These are phyloP conservation scores for Trichaptum fuscoviolaceum DNA, from an alignment of 768 basidiomycete species.

Conservation along the genomic window DNA sequence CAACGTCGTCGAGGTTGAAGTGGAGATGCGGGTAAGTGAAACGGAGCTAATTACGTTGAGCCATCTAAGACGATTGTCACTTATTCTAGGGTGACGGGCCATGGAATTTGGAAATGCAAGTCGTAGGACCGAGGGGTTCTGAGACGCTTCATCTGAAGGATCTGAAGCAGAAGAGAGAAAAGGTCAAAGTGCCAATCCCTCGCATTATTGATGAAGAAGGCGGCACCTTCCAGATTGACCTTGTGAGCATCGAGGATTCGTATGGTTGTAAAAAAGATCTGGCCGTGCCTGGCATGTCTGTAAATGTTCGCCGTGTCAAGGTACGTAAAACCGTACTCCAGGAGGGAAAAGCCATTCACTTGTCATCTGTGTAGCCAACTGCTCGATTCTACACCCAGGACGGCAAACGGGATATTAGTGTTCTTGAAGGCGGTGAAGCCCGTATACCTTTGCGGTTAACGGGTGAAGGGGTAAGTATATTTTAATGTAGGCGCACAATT, in stretches of 20 bases:
- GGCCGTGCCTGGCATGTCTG: slow-evolving; percentile 69
- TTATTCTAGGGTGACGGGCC: slow-evolving; percentile 75
- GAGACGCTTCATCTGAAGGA: slow-evolving; percentile 51
- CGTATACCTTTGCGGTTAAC: slow-evolving; percentile 80
- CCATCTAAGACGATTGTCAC: not conserved
- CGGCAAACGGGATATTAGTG: slow-evolving; percentile 49
- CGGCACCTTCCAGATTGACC: slow-evolving; percentile 73
- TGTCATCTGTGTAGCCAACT: slow-evolving; percentile 54
- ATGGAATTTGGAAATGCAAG: slow-evolving; percentile 80
- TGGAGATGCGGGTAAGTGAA: slow-evolving; percentile 67
- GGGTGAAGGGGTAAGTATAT: slow-evolving; percentile 72
- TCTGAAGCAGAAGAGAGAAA: slow-evolving; percentile 51
- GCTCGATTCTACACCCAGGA: slow-evolving; percentile 77
- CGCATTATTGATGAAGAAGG: slow-evolving; percentile 58
- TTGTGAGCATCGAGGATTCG: slow-evolving; percentile 82
- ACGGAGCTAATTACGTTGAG: not conserved
- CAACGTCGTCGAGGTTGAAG: slow-evolving; percentile 64
- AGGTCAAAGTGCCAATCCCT: slow-evolving; percentile 64
- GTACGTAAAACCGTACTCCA: slow-evolving; percentile 33
- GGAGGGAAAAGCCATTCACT: not conserved
- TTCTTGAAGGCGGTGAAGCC: slow-evolving; percentile 70
- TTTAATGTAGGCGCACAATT: slow-evolving; percentile 3
- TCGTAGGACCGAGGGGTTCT: slow-evolving; percentile 67
- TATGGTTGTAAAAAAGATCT: slow-evolving; percentile 81
- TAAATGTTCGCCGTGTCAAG: slow-evolving; percentile 79